phyloP scores from a whole-genome alignment of 768 basidiomycete species.

The Asterophora parasitica region DNA sequence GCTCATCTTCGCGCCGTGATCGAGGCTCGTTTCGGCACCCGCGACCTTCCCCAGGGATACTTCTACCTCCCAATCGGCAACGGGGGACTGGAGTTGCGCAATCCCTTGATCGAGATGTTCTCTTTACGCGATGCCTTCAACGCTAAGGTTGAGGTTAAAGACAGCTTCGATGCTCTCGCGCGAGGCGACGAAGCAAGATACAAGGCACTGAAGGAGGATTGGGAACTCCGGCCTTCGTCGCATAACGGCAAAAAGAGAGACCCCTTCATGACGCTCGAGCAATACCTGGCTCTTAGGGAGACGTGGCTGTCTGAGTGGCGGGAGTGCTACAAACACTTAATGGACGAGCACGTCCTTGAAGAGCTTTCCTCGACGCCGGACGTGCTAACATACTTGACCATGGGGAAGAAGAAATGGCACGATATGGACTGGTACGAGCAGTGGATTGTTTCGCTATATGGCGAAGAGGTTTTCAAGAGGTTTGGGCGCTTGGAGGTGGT shows the following conservation, averaged over 20 bases:
- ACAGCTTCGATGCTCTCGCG: conserved; percentile 18
- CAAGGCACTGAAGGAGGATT: conserved; percentile 19
- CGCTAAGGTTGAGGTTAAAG: too few species aligned
- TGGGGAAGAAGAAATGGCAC: conserved; percentile 5
- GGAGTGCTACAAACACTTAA: conserved; percentile 5
- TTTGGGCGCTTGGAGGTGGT: conserved; percentile 37
- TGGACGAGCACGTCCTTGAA: not conserved
- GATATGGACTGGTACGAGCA: conserved; percentile 26
- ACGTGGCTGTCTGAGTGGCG: conserved; percentile 13
- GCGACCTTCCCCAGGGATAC: conserved; percentile 25
- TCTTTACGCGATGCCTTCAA: conserved; percentile 17
- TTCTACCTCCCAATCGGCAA: conserved; percentile 25
- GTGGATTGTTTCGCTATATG: conserved; percentile 36
- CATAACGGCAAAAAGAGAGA: too few species aligned
- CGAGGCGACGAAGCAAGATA: conserved; percentile 23
- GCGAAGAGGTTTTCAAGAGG: conserved; percentile 32
- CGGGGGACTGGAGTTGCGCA: conserved; percentile 27
- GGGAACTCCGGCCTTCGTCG: conserved; percentile 14
- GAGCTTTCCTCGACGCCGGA: conserved; percentile 3
- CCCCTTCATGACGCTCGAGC: conserved; percentile 13
- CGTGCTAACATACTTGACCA: conserved; percentile 1
- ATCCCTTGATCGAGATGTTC: conserved; percentile 34
- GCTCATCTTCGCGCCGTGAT: conserved; percentile 23
- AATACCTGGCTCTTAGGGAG: conserved; percentile 13
- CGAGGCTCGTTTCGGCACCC: conserved; percentile 23